Evolutionary conservation across 208 protist species (phyloP).

Genomic region (Crithidia acanthocephali): DNA sequence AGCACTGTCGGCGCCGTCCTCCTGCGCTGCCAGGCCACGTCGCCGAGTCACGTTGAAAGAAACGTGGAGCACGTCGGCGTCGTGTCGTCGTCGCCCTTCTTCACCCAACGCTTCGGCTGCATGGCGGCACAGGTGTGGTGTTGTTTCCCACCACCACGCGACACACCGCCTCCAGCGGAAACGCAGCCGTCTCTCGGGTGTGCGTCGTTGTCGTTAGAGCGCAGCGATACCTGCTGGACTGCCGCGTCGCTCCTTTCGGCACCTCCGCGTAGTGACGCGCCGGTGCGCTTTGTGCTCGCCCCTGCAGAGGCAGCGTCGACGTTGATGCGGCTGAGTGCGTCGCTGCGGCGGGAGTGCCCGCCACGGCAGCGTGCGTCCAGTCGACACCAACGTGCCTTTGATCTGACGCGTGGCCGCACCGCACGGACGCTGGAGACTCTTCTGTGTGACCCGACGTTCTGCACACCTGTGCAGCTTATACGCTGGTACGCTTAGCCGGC

Average conservation of each 20-base stretch:
- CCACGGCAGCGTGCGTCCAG: constrained; percentile 18
- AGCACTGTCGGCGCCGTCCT: constrained; percentile 38
- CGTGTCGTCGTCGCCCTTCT: constrained; percentile 58
- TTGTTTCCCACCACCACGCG: constrained; percentile 18
- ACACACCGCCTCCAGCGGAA: neutral
- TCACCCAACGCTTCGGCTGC: constrained; percentile 73
- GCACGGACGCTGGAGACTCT: constrained; percentile 17
- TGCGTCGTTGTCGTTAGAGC: too few species aligned
- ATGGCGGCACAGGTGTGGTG: constrained; percentile 62
- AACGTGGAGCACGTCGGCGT: constrained; percentile 45
- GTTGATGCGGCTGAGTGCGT: constrained; percentile 20
- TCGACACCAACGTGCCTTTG: constrained; percentile 32
- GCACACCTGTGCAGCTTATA: constrained; percentile 29
- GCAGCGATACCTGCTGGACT: constrained; percentile 7
- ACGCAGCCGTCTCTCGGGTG: neutral
- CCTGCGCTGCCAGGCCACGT: constrained; percentile 7
- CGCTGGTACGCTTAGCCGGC: constrained; percentile 18
- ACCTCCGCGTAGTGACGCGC: neutral
- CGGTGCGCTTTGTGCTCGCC: constrained; percentile 20
- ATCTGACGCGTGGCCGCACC: constrained; percentile 19
- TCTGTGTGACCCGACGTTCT: constrained; percentile 23
- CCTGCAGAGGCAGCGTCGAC: constrained; percentile 19
- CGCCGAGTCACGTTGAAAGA: neutral
- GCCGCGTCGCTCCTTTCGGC: neutral
- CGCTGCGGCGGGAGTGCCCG: constrained; percentile 8